Conservation (phyloP, 2,329 filamentous ascomycete species). For the Claviceps lovelessii region DNA sequence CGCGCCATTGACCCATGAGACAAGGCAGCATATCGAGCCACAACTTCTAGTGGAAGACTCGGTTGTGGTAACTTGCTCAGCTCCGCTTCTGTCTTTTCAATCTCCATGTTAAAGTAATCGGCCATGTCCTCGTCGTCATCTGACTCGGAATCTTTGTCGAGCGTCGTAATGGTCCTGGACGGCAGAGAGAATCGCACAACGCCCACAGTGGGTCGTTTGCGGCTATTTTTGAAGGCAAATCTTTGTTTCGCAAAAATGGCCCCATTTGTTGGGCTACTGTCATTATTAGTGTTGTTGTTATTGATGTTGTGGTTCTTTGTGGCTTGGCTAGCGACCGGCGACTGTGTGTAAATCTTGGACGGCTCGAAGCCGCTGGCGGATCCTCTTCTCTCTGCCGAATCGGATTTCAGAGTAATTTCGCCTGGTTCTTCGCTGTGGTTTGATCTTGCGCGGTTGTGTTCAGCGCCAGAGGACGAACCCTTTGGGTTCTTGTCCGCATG, state of each 20-base stretch:
- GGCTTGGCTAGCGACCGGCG: background rate
- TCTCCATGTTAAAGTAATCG: constrained; percentile 39
- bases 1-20: constrained; percentile 35
- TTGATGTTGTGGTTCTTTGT: background rate
- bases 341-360: background rate
- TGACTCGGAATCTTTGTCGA: constrained; percentile 28
- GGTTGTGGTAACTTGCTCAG: constrained; percentile 31
- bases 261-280: background rate
- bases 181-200: constrained; percentile 27
- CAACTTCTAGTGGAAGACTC: constrained; percentile 25
- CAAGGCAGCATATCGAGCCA: constrained; percentile 32
- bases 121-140: constrained; percentile 47
- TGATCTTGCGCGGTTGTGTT: constrained; percentile 23
- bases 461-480: constrained; percentile 11
- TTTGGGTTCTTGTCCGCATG: constrained; percentile 34
- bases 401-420: constrained; percentile 28
- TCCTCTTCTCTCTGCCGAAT: constrained; percentile 16
- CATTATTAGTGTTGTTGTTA: too few species aligned
- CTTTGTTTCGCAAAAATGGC: background rate
- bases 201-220: constrained; percentile 16
- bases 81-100: constrained; percentile 35
- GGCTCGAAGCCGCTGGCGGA: background rate
- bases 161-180: constrained; percentile 16
- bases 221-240: constrained; percentile 9
- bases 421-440: constrained; percentile 32